phyloP scores from a whole-genome alignment of 495 filamentous ascomycete species.

The Penicillium dipodomyicola region DNA sequence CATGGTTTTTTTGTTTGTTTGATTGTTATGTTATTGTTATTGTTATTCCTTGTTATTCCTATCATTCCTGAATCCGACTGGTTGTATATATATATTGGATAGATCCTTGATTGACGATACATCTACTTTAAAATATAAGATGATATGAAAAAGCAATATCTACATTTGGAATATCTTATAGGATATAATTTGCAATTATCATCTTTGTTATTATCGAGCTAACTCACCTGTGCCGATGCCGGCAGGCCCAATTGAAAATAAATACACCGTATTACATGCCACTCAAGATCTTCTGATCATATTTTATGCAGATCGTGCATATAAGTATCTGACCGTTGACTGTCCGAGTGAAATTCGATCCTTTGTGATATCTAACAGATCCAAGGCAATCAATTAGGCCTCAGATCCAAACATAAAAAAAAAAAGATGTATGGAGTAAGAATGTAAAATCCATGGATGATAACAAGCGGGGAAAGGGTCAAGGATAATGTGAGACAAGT shows the following conservation, averaged over 20 bases:
- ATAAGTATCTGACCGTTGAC: neutral
- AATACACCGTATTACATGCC: neutral
- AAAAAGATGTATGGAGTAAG: neutral
- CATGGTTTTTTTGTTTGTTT: neutral
- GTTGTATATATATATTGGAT: neutral
- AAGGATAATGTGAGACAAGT: neutral
- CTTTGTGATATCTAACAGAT: no score
- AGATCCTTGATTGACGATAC: neutral
- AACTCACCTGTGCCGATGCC: neutral
- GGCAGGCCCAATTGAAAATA: neutral
- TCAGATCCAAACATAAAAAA: neutral
- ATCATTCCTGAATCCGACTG: neutral
- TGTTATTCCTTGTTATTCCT: neutral
- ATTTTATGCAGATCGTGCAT: neutral
- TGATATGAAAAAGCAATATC: neutral
- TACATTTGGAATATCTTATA: neutral
- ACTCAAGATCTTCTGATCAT: neutral
- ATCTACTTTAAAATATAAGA: neutral
- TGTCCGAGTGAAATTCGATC: neutral
- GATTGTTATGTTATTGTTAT: neutral
- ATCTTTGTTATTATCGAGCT: neutral
- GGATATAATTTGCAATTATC: neutral
- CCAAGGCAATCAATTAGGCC: conserved; percentile 1
- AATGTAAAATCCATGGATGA: neutral
- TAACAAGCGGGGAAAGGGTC: neutral